Conservation (phyloP, 1,284 basidiomycete genomes). For the Marasmius oreades region DNA sequence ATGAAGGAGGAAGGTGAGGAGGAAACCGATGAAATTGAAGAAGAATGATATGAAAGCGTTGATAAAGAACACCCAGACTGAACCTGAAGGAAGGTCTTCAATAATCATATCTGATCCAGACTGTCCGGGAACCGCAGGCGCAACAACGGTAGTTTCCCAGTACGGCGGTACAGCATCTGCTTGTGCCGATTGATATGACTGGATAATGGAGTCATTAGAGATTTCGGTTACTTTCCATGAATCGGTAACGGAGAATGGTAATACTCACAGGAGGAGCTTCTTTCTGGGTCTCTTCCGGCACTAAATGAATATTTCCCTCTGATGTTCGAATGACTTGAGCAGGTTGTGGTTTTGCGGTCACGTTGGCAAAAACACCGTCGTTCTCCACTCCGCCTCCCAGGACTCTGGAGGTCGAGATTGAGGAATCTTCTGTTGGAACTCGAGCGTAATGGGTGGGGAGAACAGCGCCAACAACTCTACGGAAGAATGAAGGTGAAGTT, state of each 20-base stretch:
- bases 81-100: slow-evolving; percentile 72
- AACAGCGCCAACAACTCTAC: slow-evolving; percentile 61
- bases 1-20: slow-evolving; percentile 90
- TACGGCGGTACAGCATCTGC: slow-evolving; percentile 93
- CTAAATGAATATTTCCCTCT: slow-evolving; percentile 62
- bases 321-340: slow-evolving; percentile 42
- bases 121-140: slow-evolving; percentile 44
- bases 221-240: slow-evolving; percentile 1
- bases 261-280: slow-evolving; percentile 79
- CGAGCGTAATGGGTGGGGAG: slow-evolving; percentile 73
- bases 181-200: slow-evolving; percentile 88
- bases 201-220: slow-evolving; percentile 5
- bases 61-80: slow-evolving; percentile 66
- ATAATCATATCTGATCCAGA: slow-evolving; percentile 65
- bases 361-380: slow-evolving; percentile 95
- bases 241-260: slow-evolving; percentile 11
- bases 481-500: slow-evolving; percentile 52
- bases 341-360: slow-evolving; percentile 82
- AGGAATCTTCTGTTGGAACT: slow-evolving; percentile 42
- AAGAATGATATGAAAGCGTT: slow-evolving; percentile 89
- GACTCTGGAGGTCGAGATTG: slow-evolving; percentile 22
- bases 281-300: slow-evolving; percentile 79
- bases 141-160: slow-evolving; percentile 95
- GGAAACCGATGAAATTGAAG: slow-evolving; percentile 96
- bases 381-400: slow-evolving; percentile 83